A percentile compares a stretch with the other conserved stretches of the same genome.
Conservation (phyloP, 441 rosid genomes). For the Codiaeum variegatum region DNA sequence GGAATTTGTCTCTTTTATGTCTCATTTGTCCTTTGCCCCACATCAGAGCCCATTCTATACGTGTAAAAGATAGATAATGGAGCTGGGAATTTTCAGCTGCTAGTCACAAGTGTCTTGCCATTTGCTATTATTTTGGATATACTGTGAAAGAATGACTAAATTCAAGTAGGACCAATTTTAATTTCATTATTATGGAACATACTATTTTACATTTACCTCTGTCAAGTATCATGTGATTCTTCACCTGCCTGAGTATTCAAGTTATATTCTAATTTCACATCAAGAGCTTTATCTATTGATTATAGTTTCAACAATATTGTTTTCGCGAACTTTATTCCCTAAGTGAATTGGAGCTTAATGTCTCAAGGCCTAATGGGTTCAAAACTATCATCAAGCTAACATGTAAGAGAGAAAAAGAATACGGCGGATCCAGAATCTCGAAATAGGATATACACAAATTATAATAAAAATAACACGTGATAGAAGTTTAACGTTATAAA, state of each 20-base stretch:
- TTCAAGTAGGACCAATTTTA: slow-evolving; percentile 5
- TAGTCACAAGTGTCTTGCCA: slow-evolving; percentile 18
- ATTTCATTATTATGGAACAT: slow-evolving; percentile 1
- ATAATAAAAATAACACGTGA: no score
- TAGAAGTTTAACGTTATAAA: no score
- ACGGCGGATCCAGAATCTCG: no score
- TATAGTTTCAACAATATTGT: no score
- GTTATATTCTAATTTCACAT: background rate
- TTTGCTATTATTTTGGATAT: background rate
- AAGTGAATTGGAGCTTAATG: no score
- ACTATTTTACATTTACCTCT: background rate
- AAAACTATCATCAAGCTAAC: no score
- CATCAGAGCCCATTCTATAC: background rate
- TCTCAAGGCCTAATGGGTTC: no score
- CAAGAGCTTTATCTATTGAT: background rate
- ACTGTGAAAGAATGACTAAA: background rate
- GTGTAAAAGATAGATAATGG: background rate
- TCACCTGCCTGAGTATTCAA: slow-evolving; percentile 2
- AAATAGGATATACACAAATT: no score
- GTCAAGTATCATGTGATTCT: background rate
- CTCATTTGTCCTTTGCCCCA: background rate
- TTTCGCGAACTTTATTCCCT: no score
- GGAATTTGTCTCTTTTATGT: slow-evolving; percentile 11
- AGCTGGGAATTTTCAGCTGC: slow-evolving; percentile 13
- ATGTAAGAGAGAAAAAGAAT: no score